These are phyloP conservation scores for Rhizopogon sp. DNA, from an alignment of 768 basidiomycete genomes.

Conservation along the genomic window DNA sequence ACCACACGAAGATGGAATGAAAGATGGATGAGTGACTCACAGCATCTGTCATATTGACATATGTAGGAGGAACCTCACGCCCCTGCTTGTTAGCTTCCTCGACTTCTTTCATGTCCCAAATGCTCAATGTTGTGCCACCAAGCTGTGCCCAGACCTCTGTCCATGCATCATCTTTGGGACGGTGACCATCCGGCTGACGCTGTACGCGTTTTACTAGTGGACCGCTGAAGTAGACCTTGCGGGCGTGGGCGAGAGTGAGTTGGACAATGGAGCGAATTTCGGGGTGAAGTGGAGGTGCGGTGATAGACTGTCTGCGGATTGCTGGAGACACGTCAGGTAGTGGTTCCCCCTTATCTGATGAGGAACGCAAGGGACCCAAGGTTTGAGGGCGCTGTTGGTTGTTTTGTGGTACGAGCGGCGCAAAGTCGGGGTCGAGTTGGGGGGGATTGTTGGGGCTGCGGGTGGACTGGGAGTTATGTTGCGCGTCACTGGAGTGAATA, in stretches of 20 bases:
- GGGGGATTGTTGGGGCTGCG: slow-evolving; percentile 8
- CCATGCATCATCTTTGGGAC: slow-evolving; percentile 77
- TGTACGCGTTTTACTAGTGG: slow-evolving; percentile 75
- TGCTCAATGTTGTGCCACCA: slow-evolving; percentile 81
- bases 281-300: slow-evolving; percentile 57
- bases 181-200: slow-evolving; percentile 70
- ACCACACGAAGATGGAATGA: slow-evolving; percentile 6
- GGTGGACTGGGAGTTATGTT: slow-evolving; percentile 1
- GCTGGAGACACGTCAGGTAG: slow-evolving; percentile 19
- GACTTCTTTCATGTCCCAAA: slow-evolving; percentile 90
- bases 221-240: slow-evolving; percentile 86
- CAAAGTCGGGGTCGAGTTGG: slow-evolving; percentile 13
- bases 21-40: slow-evolving; percentile 41
- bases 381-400: slow-evolving; percentile 22
- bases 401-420: slow-evolving; percentile 23
- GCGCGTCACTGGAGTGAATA: slow-evolving; percentile 22
- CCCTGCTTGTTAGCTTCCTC: slow-evolving; percentile 79
- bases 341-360: slow-evolving; percentile 9
- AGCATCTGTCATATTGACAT: slow-evolving; percentile 85
- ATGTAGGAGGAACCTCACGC: slow-evolving; percentile 79
- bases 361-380: slow-evolving; percentile 21
- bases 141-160: slow-evolving; percentile 86
- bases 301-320: slow-evolving; percentile 12
- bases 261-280: slow-evolving; percentile 80
- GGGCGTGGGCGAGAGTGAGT: slow-evolving; percentile 69